These are phyloP conservation scores for Trichoderma sp. DNA, from an alignment of 2,329 filamentous ascomycete genomes.

Conservation along the genomic window DNA sequence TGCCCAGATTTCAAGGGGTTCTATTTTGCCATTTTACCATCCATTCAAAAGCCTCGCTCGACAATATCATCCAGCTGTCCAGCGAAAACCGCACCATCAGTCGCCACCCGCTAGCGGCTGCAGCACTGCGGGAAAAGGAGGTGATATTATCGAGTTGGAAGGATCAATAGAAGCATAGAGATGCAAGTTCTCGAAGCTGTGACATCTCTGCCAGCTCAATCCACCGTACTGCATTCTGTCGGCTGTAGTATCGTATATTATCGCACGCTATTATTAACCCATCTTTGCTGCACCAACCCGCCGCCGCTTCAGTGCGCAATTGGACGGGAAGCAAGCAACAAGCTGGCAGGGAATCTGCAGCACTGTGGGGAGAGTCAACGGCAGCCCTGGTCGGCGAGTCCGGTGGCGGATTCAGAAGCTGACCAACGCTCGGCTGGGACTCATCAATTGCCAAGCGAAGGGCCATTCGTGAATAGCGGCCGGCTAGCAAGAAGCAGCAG, in stretches of 20 bases:
- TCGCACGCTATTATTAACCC: no score
- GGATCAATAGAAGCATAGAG: background rate
- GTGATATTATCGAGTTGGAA: background rate
- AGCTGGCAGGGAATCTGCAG: background rate
- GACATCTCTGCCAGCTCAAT: background rate
- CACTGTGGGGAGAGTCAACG: conserved; percentile 11
- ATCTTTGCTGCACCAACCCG: background rate
- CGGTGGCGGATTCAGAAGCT: conserved; percentile 22
- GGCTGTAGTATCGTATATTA: background rate
- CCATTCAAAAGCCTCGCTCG: background rate
- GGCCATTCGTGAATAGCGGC: background rate
- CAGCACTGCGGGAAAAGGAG: background rate
- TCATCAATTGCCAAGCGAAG: conserved; percentile 7
- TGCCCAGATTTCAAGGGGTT: background rate
- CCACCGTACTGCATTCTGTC: background rate
- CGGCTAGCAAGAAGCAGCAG: background rate
- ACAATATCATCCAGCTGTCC: no score
- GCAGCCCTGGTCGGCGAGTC: conserved; percentile 22
- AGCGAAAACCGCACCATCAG: background rate
- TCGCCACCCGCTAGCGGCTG: conserved; percentile 16
- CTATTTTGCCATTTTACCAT: background rate
- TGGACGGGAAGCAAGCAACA: no score
- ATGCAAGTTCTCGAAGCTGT: no score
- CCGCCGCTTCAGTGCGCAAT: no score
- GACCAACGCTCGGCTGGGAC: conserved; percentile 22